phyloP scores from a whole-genome alignment of 2,329 filamentous ascomycete genomes.

The Lasiodiplodia theobromae region DNA sequence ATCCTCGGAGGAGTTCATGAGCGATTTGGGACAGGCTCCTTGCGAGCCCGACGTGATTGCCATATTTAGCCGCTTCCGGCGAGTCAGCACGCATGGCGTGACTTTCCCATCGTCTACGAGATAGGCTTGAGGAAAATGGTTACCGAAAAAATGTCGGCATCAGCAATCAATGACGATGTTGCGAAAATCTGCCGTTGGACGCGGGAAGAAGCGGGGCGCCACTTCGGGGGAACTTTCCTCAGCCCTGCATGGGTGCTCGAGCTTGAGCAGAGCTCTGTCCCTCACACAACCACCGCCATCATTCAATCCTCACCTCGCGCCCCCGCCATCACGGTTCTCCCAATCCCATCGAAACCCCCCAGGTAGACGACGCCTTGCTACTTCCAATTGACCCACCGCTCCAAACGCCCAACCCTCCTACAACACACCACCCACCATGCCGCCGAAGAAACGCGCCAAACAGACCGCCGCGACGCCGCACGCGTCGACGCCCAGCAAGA shows the following conservation, averaged over 20 bases:
- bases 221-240: background rate
- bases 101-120: no score
- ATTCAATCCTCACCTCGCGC: background rate
- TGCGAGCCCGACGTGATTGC: background rate
- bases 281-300: background rate
- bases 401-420: background rate
- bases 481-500: constrained; percentile 47
- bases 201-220: no score
- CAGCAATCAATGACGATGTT: no score
- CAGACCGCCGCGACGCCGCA: constrained; percentile 55
- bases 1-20: background rate
- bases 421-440: constrained; percentile 58
- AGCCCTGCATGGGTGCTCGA: background rate
- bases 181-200: no score
- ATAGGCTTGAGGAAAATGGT: background rate
- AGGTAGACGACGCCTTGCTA: background rate
- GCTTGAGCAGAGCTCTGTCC: background rate
- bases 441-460: constrained; percentile 74
- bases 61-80: no score
- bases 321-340: no score
- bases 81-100: background rate
- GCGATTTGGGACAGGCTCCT: background rate
- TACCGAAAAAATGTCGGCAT: background rate
- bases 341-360: background rate
- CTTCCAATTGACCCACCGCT: background rate